These are phyloP conservation scores for Vicia sativa DNA, from an alignment of 306 rosid species.

Conservation along the genomic window DNA sequence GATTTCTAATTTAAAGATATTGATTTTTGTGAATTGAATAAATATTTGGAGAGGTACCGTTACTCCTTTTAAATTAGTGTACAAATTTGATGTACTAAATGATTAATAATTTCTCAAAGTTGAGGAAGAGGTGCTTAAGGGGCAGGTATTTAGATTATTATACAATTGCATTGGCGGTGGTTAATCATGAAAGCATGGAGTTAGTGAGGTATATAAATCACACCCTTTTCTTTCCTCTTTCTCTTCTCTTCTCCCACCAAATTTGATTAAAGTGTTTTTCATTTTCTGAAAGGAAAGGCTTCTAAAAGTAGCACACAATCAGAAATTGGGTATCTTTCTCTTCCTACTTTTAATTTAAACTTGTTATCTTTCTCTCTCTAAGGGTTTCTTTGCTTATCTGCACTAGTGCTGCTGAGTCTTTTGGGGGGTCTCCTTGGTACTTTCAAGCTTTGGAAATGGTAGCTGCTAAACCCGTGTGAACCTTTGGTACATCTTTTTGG, in stretches of 20 bases:
- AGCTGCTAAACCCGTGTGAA: conserved; percentile 66
- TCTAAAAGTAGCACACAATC: conserved; percentile 80
- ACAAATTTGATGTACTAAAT: background rate
- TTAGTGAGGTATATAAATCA: conserved; percentile 64
- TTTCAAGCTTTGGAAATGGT: conserved; percentile 74
- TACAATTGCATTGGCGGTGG: conserved; percentile 81
- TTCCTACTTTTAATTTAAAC: conserved; percentile 52
- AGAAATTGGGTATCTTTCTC: conserved; percentile 87
- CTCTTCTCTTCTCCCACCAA: conserved; percentile 40
- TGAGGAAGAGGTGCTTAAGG: conserved; percentile 38
- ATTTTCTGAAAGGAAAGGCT: conserved; percentile 55
- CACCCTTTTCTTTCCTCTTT: conserved; percentile 39
- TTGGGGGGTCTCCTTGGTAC: conserved; percentile 57
- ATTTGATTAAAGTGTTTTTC: conserved; percentile 53
- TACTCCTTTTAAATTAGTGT: no score
- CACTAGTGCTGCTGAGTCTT: conserved; percentile 67
- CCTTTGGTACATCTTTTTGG: conserved; percentile 53
- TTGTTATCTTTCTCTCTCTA: conserved; percentile 30
- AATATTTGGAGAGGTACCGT: no score
- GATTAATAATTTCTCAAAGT: conserved; percentile 39
- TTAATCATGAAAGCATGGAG: conserved; percentile 89
- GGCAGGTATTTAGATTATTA: conserved; percentile 32
- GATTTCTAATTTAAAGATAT: no score
- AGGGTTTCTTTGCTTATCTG: conserved; percentile 45
- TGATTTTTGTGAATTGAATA: no score